Evolutionary conservation across 192 early-diverging fungal genomes (phyloP), one percentile per base, ranked within the genome.

Genomic region (Backusella morwellensis): DNA sequence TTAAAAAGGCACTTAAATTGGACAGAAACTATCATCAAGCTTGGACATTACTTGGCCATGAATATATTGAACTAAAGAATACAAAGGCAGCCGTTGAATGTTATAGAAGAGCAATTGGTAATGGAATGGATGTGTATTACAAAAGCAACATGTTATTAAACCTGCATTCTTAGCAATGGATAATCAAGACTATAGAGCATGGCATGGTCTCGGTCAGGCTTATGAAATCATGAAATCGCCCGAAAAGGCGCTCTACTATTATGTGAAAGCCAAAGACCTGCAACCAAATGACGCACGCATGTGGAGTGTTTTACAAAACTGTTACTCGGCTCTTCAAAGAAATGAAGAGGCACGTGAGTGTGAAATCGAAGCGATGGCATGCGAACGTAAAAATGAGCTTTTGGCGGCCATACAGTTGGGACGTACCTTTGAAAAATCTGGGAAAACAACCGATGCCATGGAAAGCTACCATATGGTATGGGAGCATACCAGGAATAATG

Each of bases 11-110:
- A 0, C 76, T 97, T 14, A 86, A 94, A 82, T 86, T 99, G 67
- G 89, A 97, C 77, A 84, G 88, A 15, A 86, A 86, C 69, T 95
- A 94, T 75, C 79, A 90, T 29, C 82, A 91, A 3, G 94, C 95
- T 1, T 97, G 97, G 94, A 97, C 95, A 1, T 85, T 99, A 72
- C 87, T 99, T 86, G 98, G 97, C 1, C 96, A 98, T 77, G 95
- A 97, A 81, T 98, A 95, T 75, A 84, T 99, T 38, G 96, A 99
- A 79, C 75, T 96, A 77, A 96, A 96, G 72, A 97, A 96, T 76
- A 90, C 92, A 0, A 86, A 94, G 35, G 95, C 94, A 5, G 98
- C 96, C 0, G 88, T 97, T 6, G 94, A 97, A 79, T 92, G 94
- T 7, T 98, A 98, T 76, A 86, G 94, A 35, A 84, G 91, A 68